Base-by-base conservation (phyloP, 805 yeast genomes). In the Hemisphaericaspora nanyangensis region DNA sequence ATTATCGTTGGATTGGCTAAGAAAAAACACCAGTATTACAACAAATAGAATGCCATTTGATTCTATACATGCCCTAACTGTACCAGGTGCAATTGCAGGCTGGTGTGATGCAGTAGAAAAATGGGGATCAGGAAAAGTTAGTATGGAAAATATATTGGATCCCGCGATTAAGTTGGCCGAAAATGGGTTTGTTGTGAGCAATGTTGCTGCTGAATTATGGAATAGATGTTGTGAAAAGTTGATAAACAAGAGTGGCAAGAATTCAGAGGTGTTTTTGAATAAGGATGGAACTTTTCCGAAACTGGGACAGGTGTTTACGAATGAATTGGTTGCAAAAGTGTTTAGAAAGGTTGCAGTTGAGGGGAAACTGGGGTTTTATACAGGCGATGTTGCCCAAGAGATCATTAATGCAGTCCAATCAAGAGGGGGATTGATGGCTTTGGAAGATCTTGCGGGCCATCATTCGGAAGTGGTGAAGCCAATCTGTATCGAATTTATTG, bases 21-120 rank as follows among this genome's bases (percentile, higher is more conserved):
- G n/a, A 63, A 66, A 54, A 28, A 53, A 49, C 29, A 38, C 44
- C 16, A 76, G 75, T 15, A 60, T 73, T 29, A 55, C 65, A 8
- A 65, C 76, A 27, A 59, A 63, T 18, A 69, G 87, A 51, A 63
- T 84, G 20, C 77, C 77, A 0, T 50, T 50, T 10, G 62, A 63
- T 22, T 80, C 86, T 2, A 73, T 79, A 3, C 77, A 76, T 42
- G 61, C 82, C 0, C 76, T 81, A 6, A 81, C 80, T 37, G 89
- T 85, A 4, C 93, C 93, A 0, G 95, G 95, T 5, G 82, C 87
- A 1, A 71, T 84, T 34, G 86, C 87, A 5, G 91, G 87, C 0
- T 85, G 93, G 93, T 55, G 70, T 32, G 93, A 85, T 56, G 75
- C 86, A 3, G 61, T 74, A 27, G 79, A 76, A 30, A 64, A 60